These are phyloP conservation scores for Parietaria judaica DNA, from an alignment of 306 rosid species.

Conservation along the genomic window DNA sequence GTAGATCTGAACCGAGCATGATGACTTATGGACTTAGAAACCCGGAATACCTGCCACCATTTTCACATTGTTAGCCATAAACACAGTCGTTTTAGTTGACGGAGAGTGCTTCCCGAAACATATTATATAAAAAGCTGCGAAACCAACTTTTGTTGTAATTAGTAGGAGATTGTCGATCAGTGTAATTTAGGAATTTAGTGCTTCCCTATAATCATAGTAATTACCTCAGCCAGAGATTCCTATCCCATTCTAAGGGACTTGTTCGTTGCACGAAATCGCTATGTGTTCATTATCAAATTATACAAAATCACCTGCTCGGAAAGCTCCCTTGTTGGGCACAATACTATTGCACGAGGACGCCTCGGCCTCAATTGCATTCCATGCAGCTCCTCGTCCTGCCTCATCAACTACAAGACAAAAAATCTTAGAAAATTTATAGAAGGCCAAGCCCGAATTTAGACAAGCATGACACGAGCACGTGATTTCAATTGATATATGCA, in stretches of 20 bases:
- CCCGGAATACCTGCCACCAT: slow-evolving; percentile 68
- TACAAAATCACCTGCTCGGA: slow-evolving; percentile 70
- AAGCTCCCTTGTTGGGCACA: slow-evolving; percentile 91
- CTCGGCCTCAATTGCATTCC: slow-evolving; percentile 72
- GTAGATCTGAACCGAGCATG: slow-evolving; percentile 86
- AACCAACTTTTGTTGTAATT: too few relatives aligned
- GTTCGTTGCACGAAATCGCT: too few relatives aligned
- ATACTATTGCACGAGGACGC: slow-evolving; percentile 86
- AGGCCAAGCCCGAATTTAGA: not conserved
- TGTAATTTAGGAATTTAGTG: too few relatives aligned
- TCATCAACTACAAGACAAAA: slow-evolving; percentile 51
- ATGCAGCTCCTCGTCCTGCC: slow-evolving; percentile 62
- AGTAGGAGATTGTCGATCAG: too few relatives aligned
- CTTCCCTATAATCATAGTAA: too few relatives aligned
- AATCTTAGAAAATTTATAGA: not conserved
- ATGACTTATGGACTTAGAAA: slow-evolving; percentile 82
- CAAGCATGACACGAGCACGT: too few relatives aligned
- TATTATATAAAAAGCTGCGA: too few relatives aligned
- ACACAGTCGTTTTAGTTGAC: slow-evolving; percentile 6
- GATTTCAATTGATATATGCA: too few relatives aligned
- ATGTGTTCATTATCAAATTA: not conserved
- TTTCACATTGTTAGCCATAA: slow-evolving; percentile 22
- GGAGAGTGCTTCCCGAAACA: not conserved
- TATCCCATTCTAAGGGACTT: too few relatives aligned
- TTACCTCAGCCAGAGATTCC: too few relatives aligned